These are phyloP conservation scores for Clarireedia sp. DNA, from an alignment of 2,329 filamentous ascomycete species.

Conservation along the genomic window DNA sequence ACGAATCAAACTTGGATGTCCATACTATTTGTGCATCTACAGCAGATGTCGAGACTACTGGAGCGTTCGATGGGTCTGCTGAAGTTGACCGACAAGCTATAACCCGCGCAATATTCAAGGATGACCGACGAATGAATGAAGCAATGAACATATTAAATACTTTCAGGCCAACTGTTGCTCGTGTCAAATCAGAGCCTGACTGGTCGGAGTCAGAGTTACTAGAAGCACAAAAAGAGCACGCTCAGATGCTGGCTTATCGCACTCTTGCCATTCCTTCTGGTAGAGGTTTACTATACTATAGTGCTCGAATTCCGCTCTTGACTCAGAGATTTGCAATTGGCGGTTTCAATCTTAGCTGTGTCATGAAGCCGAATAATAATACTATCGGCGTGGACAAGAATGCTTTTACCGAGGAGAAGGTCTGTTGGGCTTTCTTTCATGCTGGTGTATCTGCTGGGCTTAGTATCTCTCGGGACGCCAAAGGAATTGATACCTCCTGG, in stretches of 20 bases:
- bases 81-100: constrained; percentile 78
- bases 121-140: constrained; percentile 84
- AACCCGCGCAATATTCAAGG: constrained; percentile 79
- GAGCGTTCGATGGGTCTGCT: constrained; percentile 67
- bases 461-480: constrained; percentile 80
- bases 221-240: constrained; percentile 85
- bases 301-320: constrained; percentile 75
- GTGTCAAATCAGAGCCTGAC: constrained; percentile 63
- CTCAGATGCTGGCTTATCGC: constrained; percentile 75
- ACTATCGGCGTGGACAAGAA: constrained; percentile 88
- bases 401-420: constrained; percentile 88
- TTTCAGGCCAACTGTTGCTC: constrained; percentile 68
- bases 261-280: constrained; percentile 86
- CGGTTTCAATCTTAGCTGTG: constrained; percentile 84
- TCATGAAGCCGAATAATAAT: constrained; percentile 86
- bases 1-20: constrained; percentile 64
- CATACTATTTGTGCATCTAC: constrained; percentile 63
- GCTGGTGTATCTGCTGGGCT: constrained; percentile 89
- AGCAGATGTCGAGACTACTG: constrained; percentile 48
- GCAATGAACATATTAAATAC: constrained; percentile 81
- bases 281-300: constrained; percentile 79
- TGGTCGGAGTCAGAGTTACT: constrained; percentile 83
- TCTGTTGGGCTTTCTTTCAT: constrained; percentile 98
- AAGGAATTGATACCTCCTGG: constrained; percentile 97
- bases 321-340: constrained; percentile 87